A percentile compares a stretch with the other conserved stretches of the same genome.
Conservation (phyloP, 2,329 filamentous ascomycete species). For the Fusarium tricinctum region DNA sequence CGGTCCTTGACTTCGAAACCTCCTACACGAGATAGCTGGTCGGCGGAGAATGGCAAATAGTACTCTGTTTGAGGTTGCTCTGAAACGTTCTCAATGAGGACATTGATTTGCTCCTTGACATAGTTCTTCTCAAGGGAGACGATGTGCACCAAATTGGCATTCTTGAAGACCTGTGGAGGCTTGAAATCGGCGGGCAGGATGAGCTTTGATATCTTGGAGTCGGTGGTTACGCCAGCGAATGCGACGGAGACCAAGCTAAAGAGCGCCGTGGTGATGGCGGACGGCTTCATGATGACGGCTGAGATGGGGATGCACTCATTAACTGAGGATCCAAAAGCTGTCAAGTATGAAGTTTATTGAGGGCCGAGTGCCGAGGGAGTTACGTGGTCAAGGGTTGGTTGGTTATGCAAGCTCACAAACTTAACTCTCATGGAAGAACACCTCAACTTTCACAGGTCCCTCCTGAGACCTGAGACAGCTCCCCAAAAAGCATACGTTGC, state of each 20-base stretch:
- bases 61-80: constrained; percentile 87
- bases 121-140: constrained; percentile 96
- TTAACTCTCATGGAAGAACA: constrained; percentile 33
- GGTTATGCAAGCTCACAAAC: constrained; percentile 38
- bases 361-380: constrained; percentile 29
- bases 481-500: constrained; percentile 56
- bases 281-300: constrained; percentile 58
- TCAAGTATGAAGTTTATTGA: constrained; percentile 24
- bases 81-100: constrained; percentile 91
- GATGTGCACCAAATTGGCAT: constrained; percentile 89
- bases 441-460: constrained; percentile 41
- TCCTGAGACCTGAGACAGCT: constrained; percentile 51
- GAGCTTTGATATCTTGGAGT: constrained; percentile 68
- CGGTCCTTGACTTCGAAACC: constrained; percentile 93
- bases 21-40: constrained; percentile 82
- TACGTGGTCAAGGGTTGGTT: constrained; percentile 28
- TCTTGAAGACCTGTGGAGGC: constrained; percentile 92
- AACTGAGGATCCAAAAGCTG: constrained; percentile 50
- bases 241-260: constrained; percentile 68
- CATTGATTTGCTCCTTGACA: constrained; percentile 89
- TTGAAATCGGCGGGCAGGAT: constrained; percentile 77
- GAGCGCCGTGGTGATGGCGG: constrained; percentile 68
- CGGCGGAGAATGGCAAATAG: constrained; percentile 86
- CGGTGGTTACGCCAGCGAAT: constrained; percentile 56
- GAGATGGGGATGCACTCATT: constrained; percentile 51